phyloP scores from a whole-genome alignment of 148 eudicot species.

The Oxyria digyna region DNA sequence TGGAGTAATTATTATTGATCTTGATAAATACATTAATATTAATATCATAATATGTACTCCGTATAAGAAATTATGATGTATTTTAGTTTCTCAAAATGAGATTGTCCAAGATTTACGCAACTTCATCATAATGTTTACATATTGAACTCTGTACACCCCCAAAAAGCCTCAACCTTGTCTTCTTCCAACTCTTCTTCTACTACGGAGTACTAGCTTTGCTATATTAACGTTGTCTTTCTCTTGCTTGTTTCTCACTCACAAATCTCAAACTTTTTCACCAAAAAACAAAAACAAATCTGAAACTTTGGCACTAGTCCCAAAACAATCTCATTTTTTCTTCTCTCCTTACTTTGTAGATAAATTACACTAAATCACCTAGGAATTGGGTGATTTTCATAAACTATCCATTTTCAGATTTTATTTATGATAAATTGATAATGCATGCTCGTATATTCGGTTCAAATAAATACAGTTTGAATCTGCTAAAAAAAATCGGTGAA shows the following conservation, averaged over 20 bases:
- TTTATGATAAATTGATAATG: background rate
- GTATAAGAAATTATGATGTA: background rate
- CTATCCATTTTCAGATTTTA: background rate
- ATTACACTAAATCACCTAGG: background rate
- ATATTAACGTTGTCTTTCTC: background rate
- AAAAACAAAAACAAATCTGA: slow-evolving; percentile 2
- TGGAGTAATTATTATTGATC: background rate
- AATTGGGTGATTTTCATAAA: background rate
- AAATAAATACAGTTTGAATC: no score
- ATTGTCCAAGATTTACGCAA: slow-evolving; percentile 3
- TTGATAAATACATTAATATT: slow-evolving; percentile 9
- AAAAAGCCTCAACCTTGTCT: slow-evolving; percentile 7
- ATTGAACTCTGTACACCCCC: slow-evolving; percentile 3
- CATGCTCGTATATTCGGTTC: no score
- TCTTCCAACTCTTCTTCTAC: background rate
- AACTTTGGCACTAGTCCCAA: background rate
- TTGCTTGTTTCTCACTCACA: slow-evolving; percentile 1
- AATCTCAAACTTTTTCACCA: no score
- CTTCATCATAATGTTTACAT: slow-evolving; percentile 1
- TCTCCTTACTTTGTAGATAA: background rate
- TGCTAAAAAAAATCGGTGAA: no score
- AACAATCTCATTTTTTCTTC: background rate
- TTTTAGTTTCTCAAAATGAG: background rate
- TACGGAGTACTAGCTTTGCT: background rate
- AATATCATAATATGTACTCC: background rate